Percentiles rank a stretch among this genome's conserved stretches.
phyloP scores from a whole-genome alignment of 805 yeast species.

The Metschnikowia picachoensis region DNA sequence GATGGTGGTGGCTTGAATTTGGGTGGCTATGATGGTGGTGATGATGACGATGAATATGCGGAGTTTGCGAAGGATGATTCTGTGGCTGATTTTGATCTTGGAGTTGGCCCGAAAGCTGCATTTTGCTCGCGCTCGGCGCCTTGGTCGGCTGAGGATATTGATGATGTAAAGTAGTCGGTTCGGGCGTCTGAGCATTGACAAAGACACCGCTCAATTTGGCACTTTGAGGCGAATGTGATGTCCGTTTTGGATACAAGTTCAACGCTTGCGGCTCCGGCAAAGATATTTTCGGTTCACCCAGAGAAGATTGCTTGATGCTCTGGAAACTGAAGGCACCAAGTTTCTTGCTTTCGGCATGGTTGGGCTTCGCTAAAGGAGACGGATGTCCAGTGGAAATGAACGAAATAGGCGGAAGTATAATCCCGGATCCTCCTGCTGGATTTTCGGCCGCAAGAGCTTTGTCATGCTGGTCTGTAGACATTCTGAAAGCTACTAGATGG shows the following conservation, averaged over 20 bases:
- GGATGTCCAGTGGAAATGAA: conserved; percentile 21
- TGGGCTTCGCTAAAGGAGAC: not conserved
- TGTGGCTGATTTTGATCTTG: too few species aligned
- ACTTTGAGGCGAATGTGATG: not conserved
- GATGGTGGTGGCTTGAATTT: conserved; percentile 16
- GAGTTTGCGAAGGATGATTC: too few species aligned
- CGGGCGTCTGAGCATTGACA: too few species aligned
- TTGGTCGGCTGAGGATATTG: too few species aligned
- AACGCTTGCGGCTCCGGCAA: conserved; percentile 9
- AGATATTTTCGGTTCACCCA: not conserved
- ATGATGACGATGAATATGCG: conserved; percentile 13
- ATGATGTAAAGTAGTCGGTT: too few species aligned
- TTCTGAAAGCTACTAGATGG: not conserved
- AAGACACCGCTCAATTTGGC: too few species aligned
- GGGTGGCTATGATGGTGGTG: conserved; percentile 7
- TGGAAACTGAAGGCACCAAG: too few species aligned
- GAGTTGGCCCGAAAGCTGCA: too few species aligned
- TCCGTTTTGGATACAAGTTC: conserved; percentile 4
- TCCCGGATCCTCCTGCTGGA: conserved; percentile 4
- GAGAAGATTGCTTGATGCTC: too few species aligned
- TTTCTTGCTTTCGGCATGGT: not conserved
- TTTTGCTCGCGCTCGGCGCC: too few species aligned
- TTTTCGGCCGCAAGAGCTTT: not conserved
- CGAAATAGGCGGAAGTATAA: conserved; percentile 27
- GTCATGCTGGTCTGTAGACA: not conserved